Evolutionary conservation across 2,329 filamentous ascomycete species (phyloP).

Genomic region (Xylaria hypoxylon): DNA sequence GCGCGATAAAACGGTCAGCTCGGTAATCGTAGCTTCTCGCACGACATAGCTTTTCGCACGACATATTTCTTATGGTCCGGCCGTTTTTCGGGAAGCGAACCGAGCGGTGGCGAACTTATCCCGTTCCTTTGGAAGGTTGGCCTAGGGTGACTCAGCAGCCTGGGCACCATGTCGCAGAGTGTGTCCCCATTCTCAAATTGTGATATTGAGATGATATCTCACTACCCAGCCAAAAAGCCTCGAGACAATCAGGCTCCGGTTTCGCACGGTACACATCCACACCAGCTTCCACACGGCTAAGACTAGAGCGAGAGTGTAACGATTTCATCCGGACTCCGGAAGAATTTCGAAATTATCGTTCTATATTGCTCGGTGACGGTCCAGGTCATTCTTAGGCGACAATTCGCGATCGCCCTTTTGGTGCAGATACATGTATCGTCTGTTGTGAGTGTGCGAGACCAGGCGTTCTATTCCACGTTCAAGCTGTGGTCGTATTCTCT

Average conservation of each 20-base stretch:
- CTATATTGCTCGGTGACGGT: constrained; percentile 22
- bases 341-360: constrained; percentile 23
- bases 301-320: constrained; percentile 5
- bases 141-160: constrained; percentile 30
- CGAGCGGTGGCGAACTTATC: constrained; percentile 19
- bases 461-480: constrained; percentile 2
- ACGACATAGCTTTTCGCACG: constrained; percentile 2
- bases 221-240: constrained; percentile 20
- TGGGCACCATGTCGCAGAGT: constrained; percentile 31
- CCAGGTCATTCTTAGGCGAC: constrained; percentile 9
- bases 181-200: constrained; percentile 24
- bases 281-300: constrained; percentile 18
- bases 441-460: constrained; percentile 13
- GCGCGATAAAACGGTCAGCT: constrained; percentile 23
- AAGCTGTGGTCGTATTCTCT: constrained; percentile 11
- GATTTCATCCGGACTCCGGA: constrained; percentile 31
- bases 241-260: constrained; percentile 25
- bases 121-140: constrained; percentile 5
- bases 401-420: constrained; percentile 31
- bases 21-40: constrained; percentile 13
- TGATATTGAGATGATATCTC: constrained; percentile 16
- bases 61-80: constrained; percentile 14
- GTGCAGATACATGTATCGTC: not conserved
- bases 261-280: constrained; percentile 24
- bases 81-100: constrained; percentile 30